These are phyloP conservation scores for Allodekkera sacchari DNA, from an alignment of 805 yeast genomes.

Conservation along the genomic window DNA sequence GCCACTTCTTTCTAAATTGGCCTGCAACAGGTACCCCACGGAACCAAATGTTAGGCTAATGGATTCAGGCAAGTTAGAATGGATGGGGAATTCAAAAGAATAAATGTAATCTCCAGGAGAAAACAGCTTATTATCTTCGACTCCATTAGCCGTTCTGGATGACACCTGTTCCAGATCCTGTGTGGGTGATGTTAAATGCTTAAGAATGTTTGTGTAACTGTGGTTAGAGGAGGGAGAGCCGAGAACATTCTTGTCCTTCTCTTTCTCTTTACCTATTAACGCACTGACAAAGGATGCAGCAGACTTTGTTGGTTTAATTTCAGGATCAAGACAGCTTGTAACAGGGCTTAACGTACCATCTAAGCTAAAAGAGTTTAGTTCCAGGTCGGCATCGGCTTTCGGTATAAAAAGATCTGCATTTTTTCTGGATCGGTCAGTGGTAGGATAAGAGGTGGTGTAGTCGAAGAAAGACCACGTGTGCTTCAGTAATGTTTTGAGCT, in stretches of 20 bases:
- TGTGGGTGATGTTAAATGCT: no score
- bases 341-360: constrained; percentile 25
- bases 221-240: no score
- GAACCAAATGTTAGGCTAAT: constrained; percentile 73
- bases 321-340: constrained; percentile 14
- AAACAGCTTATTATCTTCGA: constrained; percentile 34
- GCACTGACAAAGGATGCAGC: constrained; percentile 22
- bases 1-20: constrained; percentile 67
- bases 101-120: constrained; percentile 88
- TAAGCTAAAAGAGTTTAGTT: constrained; percentile 27
- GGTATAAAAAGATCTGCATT: constrained; percentile 42
- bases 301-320: constrained; percentile 16
- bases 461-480: constrained; percentile 91
- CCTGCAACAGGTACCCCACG: constrained; percentile 63
- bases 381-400: constrained; percentile 13
- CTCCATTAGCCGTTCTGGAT: constrained; percentile 15
- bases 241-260: no score
- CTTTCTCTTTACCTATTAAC: constrained; percentile 18
- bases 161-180: no score
- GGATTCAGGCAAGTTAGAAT: constrained; percentile 76
- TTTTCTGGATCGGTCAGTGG: constrained; percentile 24
- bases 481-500: constrained; percentile 54
- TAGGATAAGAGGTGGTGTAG: constrained; percentile 22
- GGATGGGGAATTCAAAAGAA: constrained; percentile 84
- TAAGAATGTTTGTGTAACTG: no score